Conservation (phyloP, 176 grass and related monocot genomes). For the Canna indica region DNA sequence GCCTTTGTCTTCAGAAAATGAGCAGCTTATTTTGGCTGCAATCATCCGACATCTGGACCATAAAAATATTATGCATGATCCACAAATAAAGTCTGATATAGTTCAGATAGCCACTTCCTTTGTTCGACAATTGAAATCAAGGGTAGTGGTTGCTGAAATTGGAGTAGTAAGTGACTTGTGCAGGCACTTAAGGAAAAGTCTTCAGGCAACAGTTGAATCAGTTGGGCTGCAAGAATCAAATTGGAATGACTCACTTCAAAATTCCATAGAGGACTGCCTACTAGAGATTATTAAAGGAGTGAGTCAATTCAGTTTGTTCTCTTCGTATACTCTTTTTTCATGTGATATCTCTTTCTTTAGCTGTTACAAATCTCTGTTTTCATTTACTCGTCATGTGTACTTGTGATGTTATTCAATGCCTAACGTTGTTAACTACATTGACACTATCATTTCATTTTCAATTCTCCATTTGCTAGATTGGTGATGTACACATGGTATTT, state of each 20-base stretch:
- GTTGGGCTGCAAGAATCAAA: constrained; percentile 53
- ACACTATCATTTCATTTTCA: constrained; percentile 5
- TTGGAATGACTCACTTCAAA: constrained; percentile 89
- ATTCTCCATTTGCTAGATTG: constrained; percentile 45
- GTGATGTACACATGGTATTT: constrained; percentile 60
- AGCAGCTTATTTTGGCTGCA: constrained; percentile 62
- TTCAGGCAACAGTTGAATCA: constrained; percentile 65
- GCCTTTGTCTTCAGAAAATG: constrained; percentile 50
- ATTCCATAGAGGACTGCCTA: constrained; percentile 80
- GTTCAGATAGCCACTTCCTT: constrained; percentile 68
- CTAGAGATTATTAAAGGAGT: constrained; percentile 94
- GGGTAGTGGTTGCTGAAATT: constrained; percentile 50
- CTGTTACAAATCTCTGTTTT: neutral
- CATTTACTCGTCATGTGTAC: neutral
- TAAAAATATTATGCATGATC: constrained; percentile 53
- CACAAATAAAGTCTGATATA: constrained; percentile 79
- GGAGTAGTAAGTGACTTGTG: constrained; percentile 70
- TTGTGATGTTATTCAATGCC: no score
- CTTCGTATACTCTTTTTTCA: neutral
- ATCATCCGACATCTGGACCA: constrained; percentile 83
- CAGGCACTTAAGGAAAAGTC: constrained; percentile 88
- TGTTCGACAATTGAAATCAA: constrained; percentile 57
- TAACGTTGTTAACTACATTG: neutral
- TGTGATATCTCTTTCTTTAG: neutral
- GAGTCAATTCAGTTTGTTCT: constrained; percentile 25